Evolutionary conservation across 768 basidiomycete species (phyloP).

Genomic region (Tricholoma saponaceum): DNA sequence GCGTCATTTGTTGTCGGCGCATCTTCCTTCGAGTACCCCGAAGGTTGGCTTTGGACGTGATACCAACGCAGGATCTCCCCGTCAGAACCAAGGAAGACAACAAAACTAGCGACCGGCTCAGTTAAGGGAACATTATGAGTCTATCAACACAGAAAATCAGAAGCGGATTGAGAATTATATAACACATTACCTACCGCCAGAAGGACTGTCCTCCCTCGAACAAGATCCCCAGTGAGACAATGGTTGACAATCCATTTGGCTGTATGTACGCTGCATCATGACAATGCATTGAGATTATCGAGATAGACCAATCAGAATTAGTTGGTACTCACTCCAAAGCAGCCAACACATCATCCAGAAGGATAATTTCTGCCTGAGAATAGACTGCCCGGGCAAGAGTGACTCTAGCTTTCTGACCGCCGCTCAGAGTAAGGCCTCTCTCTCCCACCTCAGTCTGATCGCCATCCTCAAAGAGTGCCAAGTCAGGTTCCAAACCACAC

Average conservation of each 20-base stretch:
- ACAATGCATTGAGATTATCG: too few relatives aligned
- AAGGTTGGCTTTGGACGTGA: too few relatives aligned
- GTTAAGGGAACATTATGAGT: conserved; percentile 51
- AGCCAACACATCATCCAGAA: conserved; percentile 71
- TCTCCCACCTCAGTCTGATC: conserved; percentile 71
- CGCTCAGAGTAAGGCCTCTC: conserved; percentile 57
- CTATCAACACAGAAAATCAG: conserved; percentile 18
- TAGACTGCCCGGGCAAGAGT: conserved; percentile 45
- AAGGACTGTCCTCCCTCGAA: conserved; percentile 76
- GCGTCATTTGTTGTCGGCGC: too few relatives aligned
- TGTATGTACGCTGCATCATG: conserved; percentile 65
- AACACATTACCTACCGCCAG: conserved; percentile 52
- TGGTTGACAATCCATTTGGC: conserved; percentile 80
- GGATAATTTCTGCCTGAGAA: conserved; percentile 49
- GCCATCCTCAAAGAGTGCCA: conserved; percentile 64
- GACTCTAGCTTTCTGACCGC: conserved; percentile 49
- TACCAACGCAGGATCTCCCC: too few relatives aligned
- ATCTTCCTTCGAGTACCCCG: too few relatives aligned
- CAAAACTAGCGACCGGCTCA: conserved; percentile 49
- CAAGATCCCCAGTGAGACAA: conserved; percentile 75
- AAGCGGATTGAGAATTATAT: background rate
- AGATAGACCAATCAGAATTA: too few relatives aligned
- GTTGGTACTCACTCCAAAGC: conserved; percentile 50
- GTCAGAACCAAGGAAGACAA: conserved; percentile 55
- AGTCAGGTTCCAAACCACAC: conserved; percentile 68